Conservation (phyloP, 2,329 filamentous ascomycete genomes). For the Scedosporium aurantiacum region DNA sequence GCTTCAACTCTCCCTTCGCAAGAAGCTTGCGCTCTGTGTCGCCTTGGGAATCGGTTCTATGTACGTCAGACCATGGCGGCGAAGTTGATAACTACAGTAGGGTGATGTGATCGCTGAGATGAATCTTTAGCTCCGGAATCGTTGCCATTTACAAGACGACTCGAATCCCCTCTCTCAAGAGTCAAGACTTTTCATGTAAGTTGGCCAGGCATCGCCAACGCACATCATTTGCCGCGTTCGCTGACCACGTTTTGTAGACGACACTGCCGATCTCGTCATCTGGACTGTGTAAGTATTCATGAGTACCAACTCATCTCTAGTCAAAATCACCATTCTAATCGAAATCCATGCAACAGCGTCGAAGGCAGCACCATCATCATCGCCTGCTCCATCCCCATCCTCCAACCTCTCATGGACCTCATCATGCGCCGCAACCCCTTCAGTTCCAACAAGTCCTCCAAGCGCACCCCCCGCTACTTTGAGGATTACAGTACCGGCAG, state of each 20-base stretch:
- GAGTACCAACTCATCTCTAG: not conserved
- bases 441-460: not conserved
- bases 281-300: slow-evolving; percentile 28
- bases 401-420: slow-evolving; percentile 20
- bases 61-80: slow-evolving; percentile 12
- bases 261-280: slow-evolving; percentile 29
- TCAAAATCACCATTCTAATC: not conserved
- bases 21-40: slow-evolving; percentile 26
- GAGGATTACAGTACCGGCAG: slow-evolving; percentile 5
- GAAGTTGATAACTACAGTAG: not conserved
- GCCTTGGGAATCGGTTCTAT: slow-evolving; percentile 27
- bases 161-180: slow-evolving; percentile 15
- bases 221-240: too few species aligned
- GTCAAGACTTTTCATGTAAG: slow-evolving; percentile 17
- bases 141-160: slow-evolving; percentile 21
- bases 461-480: slow-evolving; percentile 2
- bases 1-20: slow-evolving; percentile 25
- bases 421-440: slow-evolving; percentile 14
- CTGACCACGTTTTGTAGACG: slow-evolving; percentile 10
- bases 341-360: slow-evolving; percentile 11
- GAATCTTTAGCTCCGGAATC: slow-evolving; percentile 13
- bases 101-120: not conserved
- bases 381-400: slow-evolving; percentile 21
- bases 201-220: not conserved
- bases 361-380: slow-evolving; percentile 23